phyloP scores from a whole-genome alignment of 2,329 filamentous ascomycete species.

The Alternaria ethzedia region DNA sequence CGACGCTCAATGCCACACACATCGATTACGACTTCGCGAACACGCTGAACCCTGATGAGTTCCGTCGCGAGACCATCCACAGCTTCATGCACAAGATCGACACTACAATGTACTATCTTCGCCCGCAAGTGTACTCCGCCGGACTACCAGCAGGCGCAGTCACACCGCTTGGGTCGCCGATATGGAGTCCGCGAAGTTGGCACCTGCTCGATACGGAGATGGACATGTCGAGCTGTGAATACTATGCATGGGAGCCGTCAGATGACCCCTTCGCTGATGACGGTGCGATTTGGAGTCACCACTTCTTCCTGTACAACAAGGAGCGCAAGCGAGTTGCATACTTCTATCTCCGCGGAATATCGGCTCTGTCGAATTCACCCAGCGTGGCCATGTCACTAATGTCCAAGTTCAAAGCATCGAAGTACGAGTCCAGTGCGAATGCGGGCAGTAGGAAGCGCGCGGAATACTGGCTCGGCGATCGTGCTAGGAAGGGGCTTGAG shows the following conservation, averaged over 20 bases:
- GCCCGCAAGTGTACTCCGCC: conserved; percentile 62
- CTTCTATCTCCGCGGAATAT: conserved; percentile 88
- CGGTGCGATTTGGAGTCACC: conserved; percentile 90
- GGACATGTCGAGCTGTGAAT: conserved; percentile 84
- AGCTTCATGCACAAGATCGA: conserved; percentile 87
- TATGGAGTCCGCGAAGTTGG: conserved; percentile 94
- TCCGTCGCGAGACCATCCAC: conserved; percentile 81
- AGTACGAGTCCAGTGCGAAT: conserved; percentile 57
- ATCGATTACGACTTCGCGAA: conserved; percentile 97
- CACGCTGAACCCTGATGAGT: conserved; percentile 85
- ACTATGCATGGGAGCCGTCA: conserved; percentile 88
- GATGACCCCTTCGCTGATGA: conserved; percentile 93
- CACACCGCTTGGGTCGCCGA: conserved; percentile 59
- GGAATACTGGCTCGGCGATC: conserved; percentile 84
- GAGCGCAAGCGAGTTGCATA: conserved; percentile 91
- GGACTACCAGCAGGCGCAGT: conserved; percentile 55
- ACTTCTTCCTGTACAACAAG: conserved; percentile 99
- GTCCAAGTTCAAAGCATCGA: conserved; percentile 49
- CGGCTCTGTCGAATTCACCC: conserved; percentile 71
- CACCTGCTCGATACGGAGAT: conserved; percentile 92
- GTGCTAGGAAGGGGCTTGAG: conserved; percentile 54
- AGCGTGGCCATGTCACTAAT: conserved; percentile 46
- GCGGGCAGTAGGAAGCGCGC: conserved; percentile 78
- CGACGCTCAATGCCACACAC: conserved; percentile 94
- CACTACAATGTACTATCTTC: conserved; percentile 82